These are phyloP conservation scores for Pythium aristosporum DNA, from an alignment of 352 stramenopile genomes.

Conservation along the genomic window DNA sequence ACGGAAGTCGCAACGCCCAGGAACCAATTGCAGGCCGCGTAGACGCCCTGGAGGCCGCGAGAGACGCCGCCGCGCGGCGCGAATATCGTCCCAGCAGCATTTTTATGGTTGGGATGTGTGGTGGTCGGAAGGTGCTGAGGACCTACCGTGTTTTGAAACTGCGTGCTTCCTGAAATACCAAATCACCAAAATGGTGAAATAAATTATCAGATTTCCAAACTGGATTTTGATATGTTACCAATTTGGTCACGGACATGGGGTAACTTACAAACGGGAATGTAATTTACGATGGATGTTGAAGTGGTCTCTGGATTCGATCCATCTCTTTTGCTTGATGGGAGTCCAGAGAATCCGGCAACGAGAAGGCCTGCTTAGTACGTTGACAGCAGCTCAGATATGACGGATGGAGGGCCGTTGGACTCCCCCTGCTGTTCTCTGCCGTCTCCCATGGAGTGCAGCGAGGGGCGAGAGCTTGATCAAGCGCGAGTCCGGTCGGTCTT, in stretches of 20 bases:
- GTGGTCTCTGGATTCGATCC: background rate
- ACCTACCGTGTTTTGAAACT: conserved; percentile 20
- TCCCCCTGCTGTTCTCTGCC: too few relatives aligned
- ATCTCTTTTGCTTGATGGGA: background rate
- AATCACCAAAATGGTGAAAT: too few relatives aligned
- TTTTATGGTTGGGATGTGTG: background rate
- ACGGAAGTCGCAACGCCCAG: too few relatives aligned
- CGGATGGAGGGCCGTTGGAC: background rate
- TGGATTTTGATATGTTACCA: too few relatives aligned
- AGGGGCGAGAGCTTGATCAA: too few relatives aligned
- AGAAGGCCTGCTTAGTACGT: background rate
- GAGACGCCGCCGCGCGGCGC: conserved; percentile 16
- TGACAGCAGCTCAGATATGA: background rate
- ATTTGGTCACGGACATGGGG: too few relatives aligned
- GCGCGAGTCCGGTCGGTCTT: background rate
- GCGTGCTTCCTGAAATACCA: too few relatives aligned
- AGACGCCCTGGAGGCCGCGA: background rate
- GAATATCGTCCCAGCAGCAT: background rate
- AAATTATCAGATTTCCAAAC: too few relatives aligned
- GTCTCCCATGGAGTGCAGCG: too few relatives aligned
- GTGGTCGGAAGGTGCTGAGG: conserved; percentile 3
- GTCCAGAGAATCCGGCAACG: background rate
- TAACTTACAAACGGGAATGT: background rate
- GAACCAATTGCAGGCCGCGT: background rate
- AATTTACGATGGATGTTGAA: conserved; percentile 14